phyloP scores from a whole-genome alignment of 2,329 filamentous ascomycete genomes.

The Graphilbum fragrans region DNA sequence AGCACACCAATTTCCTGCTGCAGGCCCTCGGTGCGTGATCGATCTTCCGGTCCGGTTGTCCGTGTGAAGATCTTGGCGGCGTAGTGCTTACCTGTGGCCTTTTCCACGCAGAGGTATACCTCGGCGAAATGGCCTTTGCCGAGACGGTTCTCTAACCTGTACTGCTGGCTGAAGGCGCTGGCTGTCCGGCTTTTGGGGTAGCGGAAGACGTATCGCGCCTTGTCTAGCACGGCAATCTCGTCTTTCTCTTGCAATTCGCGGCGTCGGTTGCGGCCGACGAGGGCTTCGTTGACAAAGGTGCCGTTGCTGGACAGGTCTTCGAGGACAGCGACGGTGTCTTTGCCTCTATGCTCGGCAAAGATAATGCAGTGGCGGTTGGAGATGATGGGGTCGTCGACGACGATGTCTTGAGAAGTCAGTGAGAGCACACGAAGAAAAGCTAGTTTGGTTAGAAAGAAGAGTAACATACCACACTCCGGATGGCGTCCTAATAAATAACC shows the following conservation, averaged over 20 bases:
- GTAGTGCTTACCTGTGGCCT: conserved; percentile 66
- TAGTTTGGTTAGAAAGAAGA: too few species aligned
- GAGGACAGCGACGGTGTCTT: conserved; percentile 54
- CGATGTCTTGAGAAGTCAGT: conserved; percentile 44
- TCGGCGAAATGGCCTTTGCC: conserved; percentile 94
- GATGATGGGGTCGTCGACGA: conserved; percentile 64
- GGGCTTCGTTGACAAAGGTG: conserved; percentile 86
- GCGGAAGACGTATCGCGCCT: conserved; percentile 80
- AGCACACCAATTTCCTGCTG: conserved; percentile 94
- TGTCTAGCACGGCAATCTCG: conserved; percentile 76
- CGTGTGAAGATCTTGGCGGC: conserved; percentile 95
- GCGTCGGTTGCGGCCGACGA: conserved; percentile 84
- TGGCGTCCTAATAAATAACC: conserved; percentile 90
- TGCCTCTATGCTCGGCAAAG: conserved; percentile 23
- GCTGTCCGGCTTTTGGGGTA: conserved; percentile 68
- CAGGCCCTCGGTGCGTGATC: conserved; percentile 70
- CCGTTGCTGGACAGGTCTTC: conserved; percentile 95
- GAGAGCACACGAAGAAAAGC: not conserved
- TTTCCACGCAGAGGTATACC: conserved; percentile 84
- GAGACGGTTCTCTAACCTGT: conserved; percentile 70
- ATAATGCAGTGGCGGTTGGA: conserved; percentile 68
- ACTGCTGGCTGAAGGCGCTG: conserved; percentile 76
- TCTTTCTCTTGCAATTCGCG: conserved; percentile 82
- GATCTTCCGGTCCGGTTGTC: conserved; percentile 68
- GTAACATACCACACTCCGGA: conserved; percentile 72